These are phyloP conservation scores for Sphaceloma murrayae DNA, from an alignment of 2,329 filamentous ascomycete species.

Conservation along the genomic window DNA sequence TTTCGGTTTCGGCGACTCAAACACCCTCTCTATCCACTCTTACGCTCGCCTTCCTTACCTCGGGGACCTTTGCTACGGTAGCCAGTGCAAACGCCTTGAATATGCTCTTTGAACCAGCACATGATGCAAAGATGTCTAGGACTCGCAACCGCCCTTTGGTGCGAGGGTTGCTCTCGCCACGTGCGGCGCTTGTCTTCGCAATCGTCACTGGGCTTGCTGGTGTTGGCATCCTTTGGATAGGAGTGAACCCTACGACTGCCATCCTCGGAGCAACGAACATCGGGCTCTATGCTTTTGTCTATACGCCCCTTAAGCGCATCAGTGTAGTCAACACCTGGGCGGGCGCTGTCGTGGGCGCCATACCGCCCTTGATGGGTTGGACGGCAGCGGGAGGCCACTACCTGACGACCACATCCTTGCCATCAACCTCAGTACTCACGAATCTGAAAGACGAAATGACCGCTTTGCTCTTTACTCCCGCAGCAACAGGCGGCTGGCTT, in stretches of 20 bases:
- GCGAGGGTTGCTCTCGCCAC: slow-evolving; percentile 62
- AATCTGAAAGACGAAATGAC: slow-evolving; percentile 24
- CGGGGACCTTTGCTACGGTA: slow-evolving; percentile 78
- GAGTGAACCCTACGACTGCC: slow-evolving; percentile 88
- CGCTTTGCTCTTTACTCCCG: slow-evolving; percentile 29
- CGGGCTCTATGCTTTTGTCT: slow-evolving; percentile 76
- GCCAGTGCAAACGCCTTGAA: slow-evolving; percentile 90
- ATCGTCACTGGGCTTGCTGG: slow-evolving; percentile 60
- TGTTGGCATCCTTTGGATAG: slow-evolving; percentile 66
- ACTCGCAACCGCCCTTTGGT: slow-evolving; percentile 86
- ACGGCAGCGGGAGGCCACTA: slow-evolving; percentile 84
- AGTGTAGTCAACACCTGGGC: slow-evolving; percentile 89
- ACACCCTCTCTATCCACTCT: slow-evolving; percentile 78
- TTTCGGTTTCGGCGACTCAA: slow-evolving; percentile 57
- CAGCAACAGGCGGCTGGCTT: slow-evolving; percentile 67
- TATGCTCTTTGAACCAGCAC: slow-evolving; percentile 88
- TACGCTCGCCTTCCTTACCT: slow-evolving; percentile 84
- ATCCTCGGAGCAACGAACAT: slow-evolving; percentile 80
- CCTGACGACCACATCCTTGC: slow-evolving; percentile 37
- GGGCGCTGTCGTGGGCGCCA: slow-evolving; percentile 82
- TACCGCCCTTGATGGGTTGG: slow-evolving; percentile 97
- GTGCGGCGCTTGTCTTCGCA: slow-evolving; percentile 69
- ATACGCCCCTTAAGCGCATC: slow-evolving; percentile 85
- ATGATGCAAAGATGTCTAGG: slow-evolving; percentile 88
- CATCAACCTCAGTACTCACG: slow-evolving; percentile 11